phyloP scores from a whole-genome alignment of 495 filamentous ascomycete species.

The Pyronema domesticum region DNA sequence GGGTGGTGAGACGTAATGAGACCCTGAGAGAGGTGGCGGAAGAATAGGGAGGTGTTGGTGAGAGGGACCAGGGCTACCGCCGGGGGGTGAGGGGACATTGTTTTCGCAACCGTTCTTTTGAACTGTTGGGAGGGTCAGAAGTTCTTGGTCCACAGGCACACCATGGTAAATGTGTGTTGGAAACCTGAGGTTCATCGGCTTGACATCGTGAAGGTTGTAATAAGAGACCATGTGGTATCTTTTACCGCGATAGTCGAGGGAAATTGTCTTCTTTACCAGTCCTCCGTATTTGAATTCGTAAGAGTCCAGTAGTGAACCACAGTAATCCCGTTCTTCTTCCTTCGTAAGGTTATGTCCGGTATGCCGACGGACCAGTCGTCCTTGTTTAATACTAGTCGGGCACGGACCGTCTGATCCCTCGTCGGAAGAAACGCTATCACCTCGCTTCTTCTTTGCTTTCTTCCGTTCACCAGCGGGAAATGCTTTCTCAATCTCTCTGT shows the following conservation, averaged over 20 bases:
- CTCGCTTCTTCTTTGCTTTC: conserved; percentile 52
- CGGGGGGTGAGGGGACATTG: too few relatives aligned
- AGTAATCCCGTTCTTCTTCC: conserved; percentile 46
- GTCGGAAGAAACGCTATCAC: conserved; percentile 8
- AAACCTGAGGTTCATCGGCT: too few relatives aligned
- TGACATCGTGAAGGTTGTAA: conserved; percentile 34
- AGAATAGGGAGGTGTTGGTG: too few relatives aligned
- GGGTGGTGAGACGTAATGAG: too few relatives aligned
- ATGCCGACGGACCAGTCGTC: too few relatives aligned
- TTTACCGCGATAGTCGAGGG: conserved; percentile 47
- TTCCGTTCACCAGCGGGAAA: conserved; percentile 84
- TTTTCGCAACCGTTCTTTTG: too few relatives aligned
- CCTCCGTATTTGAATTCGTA: conserved; percentile 76
- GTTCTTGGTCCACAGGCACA: too few relatives aligned
- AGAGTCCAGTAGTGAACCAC: conserved; percentile 70
- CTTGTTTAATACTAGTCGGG: too few relatives aligned
- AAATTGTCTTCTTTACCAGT: conserved; percentile 83
- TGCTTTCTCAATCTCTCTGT: conserved; percentile 65
- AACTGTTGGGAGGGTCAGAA: too few relatives aligned
- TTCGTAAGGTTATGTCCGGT: conserved; percentile 6
- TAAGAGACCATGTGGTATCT: conserved; percentile 78
- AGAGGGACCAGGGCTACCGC: too few relatives aligned
- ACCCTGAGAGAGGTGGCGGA: too few relatives aligned
- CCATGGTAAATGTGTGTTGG: too few relatives aligned
- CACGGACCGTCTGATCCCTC: conserved; percentile 17